Conservation (phyloP, 805 yeast genomes). For the Dipodascopsis uninucleata region DNA sequence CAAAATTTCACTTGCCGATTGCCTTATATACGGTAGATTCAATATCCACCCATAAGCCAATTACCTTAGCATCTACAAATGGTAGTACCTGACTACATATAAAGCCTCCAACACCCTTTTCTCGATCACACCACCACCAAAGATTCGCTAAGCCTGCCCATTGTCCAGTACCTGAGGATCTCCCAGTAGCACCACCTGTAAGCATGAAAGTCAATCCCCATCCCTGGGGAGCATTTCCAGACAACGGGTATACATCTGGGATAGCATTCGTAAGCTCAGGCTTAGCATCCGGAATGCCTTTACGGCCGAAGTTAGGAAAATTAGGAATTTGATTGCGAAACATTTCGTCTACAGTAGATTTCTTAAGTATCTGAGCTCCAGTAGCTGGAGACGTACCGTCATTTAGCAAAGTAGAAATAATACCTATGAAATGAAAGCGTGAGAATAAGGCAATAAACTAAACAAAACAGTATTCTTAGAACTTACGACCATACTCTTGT, state of each 20-base stretch:
- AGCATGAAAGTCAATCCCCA: conserved; percentile 37
- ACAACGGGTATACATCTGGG: conserved; percentile 29
- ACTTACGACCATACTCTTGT: conserved; percentile 38
- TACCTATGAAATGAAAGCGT: conserved; percentile 10
- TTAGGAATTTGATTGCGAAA: conserved; percentile 9
- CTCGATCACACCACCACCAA: conserved; percentile 43
- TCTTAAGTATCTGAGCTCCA: conserved; percentile 36
- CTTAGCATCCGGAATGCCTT: conserved; percentile 11
- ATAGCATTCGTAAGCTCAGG: conserved; percentile 23
- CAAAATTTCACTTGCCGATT: too few species aligned
- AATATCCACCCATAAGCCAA: conserved; percentile 11
- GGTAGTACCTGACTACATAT: conserved; percentile 43
- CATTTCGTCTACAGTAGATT: conserved; percentile 10
- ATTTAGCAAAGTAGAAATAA: conserved; percentile 42
- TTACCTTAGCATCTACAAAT: conserved; percentile 26
- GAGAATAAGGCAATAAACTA: neutral
- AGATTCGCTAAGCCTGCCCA: conserved; percentile 45
- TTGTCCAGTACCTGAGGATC: conserved; percentile 38
- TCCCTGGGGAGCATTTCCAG: conserved; percentile 26
- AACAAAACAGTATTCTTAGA: neutral
- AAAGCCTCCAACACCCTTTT: conserved; percentile 42
- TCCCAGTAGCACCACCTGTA: conserved; percentile 37
- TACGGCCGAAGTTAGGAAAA: conserved; percentile 6
- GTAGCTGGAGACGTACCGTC: conserved; percentile 41
- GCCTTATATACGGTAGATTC: conserved; percentile 9